phyloP scores from a whole-genome alignment of 2,329 filamentous ascomycete genomes.

The Scolecobasidium constrictum region DNA sequence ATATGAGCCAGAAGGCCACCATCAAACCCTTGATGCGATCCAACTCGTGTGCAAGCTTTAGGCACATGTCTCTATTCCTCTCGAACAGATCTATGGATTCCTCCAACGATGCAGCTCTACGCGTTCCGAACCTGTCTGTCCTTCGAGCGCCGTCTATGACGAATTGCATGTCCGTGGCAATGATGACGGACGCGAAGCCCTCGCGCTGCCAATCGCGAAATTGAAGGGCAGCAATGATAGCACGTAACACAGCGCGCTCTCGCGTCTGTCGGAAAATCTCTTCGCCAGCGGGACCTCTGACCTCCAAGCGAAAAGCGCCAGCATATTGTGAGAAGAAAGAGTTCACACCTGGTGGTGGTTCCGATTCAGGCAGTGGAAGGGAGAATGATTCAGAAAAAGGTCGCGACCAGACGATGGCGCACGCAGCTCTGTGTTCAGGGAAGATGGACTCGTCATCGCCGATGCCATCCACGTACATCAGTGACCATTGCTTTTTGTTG shows the following conservation, averaged over 20 bases:
- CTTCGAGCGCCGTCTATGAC: conserved; percentile 36
- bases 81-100: background rate
- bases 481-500: too few relatives aligned
- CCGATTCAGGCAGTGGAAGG: too few relatives aligned
- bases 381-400: too few relatives aligned
- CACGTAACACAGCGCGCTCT: conserved; percentile 46
- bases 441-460: too few relatives aligned
- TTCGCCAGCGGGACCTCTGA: conserved; percentile 30
- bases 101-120: conserved; percentile 20
- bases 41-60: conserved; percentile 12
- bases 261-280: conserved; percentile 31
- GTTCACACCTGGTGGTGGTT: background rate
- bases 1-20: conserved; percentile 3
- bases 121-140: conserved; percentile 32
- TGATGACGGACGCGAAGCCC: conserved; percentile 32
- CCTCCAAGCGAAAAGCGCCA: conserved; percentile 34
- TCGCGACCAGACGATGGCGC: too few relatives aligned
- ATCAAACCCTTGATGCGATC: conserved; percentile 6
- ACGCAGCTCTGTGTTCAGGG: too few relatives aligned
- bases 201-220: conserved; percentile 34
- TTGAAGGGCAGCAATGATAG: conserved; percentile 39
- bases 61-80: background rate
- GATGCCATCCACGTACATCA: too few relatives aligned
- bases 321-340: conserved; percentile 11
- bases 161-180: conserved; percentile 46